These are phyloP conservation scores for Phaeosphaeriaceae sp. DNA, from an alignment of 2,329 filamentous ascomycete genomes.

Conservation along the genomic window DNA sequence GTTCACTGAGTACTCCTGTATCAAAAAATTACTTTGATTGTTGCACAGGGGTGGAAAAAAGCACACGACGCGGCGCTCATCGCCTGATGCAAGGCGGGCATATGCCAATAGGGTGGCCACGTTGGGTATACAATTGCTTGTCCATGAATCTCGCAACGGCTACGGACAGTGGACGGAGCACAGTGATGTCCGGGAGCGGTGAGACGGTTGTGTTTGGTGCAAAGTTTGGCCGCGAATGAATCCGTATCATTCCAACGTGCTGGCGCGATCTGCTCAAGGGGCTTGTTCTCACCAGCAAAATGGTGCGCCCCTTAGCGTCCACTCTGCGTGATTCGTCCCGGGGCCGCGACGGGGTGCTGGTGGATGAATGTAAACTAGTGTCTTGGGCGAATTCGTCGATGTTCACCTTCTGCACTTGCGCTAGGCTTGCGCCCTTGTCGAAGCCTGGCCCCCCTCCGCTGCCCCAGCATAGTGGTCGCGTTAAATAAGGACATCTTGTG, in stretches of 20 bases:
- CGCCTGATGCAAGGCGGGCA: constrained; percentile 17
- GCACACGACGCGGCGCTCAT: constrained; percentile 15
- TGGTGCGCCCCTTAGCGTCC: constrained; percentile 33
- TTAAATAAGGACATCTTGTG: constrained; percentile 36
- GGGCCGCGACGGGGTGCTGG: constrained; percentile 35
- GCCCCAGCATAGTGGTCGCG: constrained; percentile 38
- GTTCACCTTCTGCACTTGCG: constrained; percentile 26
- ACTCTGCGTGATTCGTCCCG: constrained; percentile 42
- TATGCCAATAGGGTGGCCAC: constrained; percentile 28
- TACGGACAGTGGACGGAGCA: constrained; percentile 8
- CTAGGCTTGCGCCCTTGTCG: constrained; percentile 30
- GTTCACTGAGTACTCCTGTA: constrained; percentile 17
- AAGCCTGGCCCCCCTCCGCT: constrained; percentile 24
- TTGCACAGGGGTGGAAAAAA: constrained; percentile 28
- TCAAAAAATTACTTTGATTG: constrained; percentile 23
- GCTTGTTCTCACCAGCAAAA: constrained; percentile 28
- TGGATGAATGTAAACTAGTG: constrained; percentile 14
- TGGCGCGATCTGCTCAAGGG: constrained; percentile 41
- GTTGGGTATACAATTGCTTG: constrained; percentile 12
- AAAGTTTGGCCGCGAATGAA: constrained; percentile 13
- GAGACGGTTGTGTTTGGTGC: constrained; percentile 22
- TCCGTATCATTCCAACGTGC: constrained; percentile 23
- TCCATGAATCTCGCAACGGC: constrained; percentile 14
- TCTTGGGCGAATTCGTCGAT: constrained; percentile 16
- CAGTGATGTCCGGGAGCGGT: constrained; percentile 25